phyloP scores from a whole-genome alignment of 805 yeast genomes.

The Clavispora vitiphila region DNA sequence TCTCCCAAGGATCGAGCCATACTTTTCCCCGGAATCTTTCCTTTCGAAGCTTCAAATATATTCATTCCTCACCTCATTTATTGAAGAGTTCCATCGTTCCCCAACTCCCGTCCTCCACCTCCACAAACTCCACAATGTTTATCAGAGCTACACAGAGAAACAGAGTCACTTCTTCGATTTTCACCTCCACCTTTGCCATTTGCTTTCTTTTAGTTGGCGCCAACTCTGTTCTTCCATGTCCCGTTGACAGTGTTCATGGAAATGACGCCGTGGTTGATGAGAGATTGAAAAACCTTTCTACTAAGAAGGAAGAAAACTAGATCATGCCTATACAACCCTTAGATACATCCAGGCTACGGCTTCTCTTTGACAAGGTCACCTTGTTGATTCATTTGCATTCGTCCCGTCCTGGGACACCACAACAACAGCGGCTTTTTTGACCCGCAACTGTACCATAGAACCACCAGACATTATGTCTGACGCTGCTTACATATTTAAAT shows the following conservation, averaged over 20 bases:
- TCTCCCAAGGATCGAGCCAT: too few species aligned
- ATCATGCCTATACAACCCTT: neutral
- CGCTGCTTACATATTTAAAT: neutral
- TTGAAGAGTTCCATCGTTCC: too few species aligned
- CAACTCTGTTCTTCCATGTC: conserved; percentile 46
- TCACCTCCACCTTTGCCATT: conserved; percentile 69
- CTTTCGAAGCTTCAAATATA: neutral
- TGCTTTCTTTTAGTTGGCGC: conserved; percentile 55
- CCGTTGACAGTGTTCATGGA: conserved; percentile 37
- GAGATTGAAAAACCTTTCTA: conserved; percentile 11
- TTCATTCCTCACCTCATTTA: neutral
- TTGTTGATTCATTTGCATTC: neutral
- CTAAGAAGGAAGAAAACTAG: neutral
- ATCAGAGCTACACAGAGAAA: conserved; percentile 54
- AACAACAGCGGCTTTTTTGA: neutral
- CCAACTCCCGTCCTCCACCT: too few species aligned
- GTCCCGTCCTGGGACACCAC: neutral
- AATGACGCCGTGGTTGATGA: conserved; percentile 38
- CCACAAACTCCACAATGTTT: conserved; percentile 32
- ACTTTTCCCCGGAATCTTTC: neutral
- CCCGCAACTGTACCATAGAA: neutral
- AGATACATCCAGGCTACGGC: neutral
- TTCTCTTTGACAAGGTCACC: neutral
- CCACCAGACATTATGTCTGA: neutral
- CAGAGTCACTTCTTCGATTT: conserved; percentile 57